Base-by-base conservation (phyloP, 805 yeast species). In the Ogataea methanolica region DNA sequence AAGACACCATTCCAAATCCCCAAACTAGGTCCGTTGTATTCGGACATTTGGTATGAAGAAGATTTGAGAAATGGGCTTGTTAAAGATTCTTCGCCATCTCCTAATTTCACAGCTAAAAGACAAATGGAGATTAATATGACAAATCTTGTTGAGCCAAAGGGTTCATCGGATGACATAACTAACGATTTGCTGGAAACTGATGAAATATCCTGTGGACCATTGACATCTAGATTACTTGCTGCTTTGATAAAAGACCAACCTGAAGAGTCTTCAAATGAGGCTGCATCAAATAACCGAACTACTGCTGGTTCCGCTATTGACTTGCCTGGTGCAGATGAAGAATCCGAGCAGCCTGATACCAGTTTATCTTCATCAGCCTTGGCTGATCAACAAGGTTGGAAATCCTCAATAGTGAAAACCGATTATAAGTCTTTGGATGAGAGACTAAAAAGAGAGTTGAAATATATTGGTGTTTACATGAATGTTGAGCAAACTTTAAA, bases 351-450 rank as follows among this genome's bases (percentile, higher is more conserved):
- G 17, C 31, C 34, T 11, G 39, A 34, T 19, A 35, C 50, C 6
- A 39, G 44, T 6, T 44, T 49, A 15, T 48, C 59, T 2, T 61
- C 66, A 16, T 53, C 64, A 33, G 49, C 60, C n/a, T 48, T 59
- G 34, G 65, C 70, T 12, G 76, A 61, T 54, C 80, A 61, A 50
- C 79, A 62, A 45, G 75, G 76, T 2, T 75, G 79, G 78, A 73
- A 72, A 50, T 70, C 74, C 6, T 68, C 72, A 19, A 57, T 56
- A 62, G 70, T 60, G 48, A 74, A 68, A 60, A 73, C 79, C 3
- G 96, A 89, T 58, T 94, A 88, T 63, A 77, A 76, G 38, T 76
- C 91, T 1, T 76, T 94, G 35, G 99, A 94, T 60, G 96, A 92
- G 55, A 70, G 98, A 35, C 69, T 94, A 48, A 85, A 88, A 62